Evolutionary conservation across 768 basidiomycete genomes (phyloP), one percentile per base, ranked within the genome.

Genomic region (Agaricus subrufescens): DNA sequence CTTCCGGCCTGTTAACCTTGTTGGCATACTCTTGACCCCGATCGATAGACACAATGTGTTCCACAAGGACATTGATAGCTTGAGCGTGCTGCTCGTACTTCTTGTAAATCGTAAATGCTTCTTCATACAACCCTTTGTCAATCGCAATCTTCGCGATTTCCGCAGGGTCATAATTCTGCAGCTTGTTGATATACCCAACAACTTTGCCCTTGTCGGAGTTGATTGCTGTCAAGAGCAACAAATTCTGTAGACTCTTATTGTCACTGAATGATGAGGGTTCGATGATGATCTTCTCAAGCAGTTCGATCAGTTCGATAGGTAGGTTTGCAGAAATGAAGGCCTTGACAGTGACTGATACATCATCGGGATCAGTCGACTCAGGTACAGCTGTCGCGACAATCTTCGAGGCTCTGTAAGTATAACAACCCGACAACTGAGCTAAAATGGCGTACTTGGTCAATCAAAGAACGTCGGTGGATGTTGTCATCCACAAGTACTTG

Each of bases 141-240:
- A 90, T 96, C 0, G 97, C 96, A 67, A 99, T 98, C 73, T 87
- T 86, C 23, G 97, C 94, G 57, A 99, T 99, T 65, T 98, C 97
- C 43, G 82, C 84, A 51, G 87, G 81, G 67, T 99, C 96, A 66
- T 98, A 98, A 67, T 95, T 93, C 69, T 94, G 85, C 31, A 99
- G 82, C 71, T 95, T 95, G 79, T 94, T 93, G 78, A 99, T 98
- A 69, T 98, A 98, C 29, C 88, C 86, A 61, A 98, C 93, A 45
- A 99, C 97, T 73, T 98, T 97, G 67, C 95, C 95, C 75, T 97
- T 97, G 74, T 98, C 97, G 3, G 96, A 91, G 55, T 94, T 91
- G 65, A 99, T 91, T 46, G 97, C 94, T 7, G 97, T 99, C 59
- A 99, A 78, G 64, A 99, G 79, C 53, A 99, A 74, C 54, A 99